Evolutionary conservation across 768 basidiomycete species (phyloP), one percentile per base, ranked within the genome.

Genomic region (Aureoboletus auriporus): DNA sequence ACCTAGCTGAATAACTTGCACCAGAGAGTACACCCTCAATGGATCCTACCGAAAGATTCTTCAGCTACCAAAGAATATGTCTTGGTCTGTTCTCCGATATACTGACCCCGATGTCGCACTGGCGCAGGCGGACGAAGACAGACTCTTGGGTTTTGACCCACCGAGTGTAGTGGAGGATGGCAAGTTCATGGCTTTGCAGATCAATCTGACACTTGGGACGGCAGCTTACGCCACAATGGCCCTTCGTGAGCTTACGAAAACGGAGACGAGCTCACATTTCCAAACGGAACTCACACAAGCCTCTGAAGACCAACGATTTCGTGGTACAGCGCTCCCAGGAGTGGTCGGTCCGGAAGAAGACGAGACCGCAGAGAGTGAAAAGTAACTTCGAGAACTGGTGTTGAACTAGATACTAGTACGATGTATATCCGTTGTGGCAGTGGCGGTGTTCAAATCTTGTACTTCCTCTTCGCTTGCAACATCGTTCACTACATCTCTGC

Each of bases 171-270:
- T 72, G 4, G 79, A 83, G 45, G 77, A 86, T 40, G 94, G 94
- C 23, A 85, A 81, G 59, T 95, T 95, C 65, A 73, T 83, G 66
- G 94, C 95, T 5, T 70, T 99, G 31, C 93, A 94, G 61, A 81
- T 99, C 52, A 71, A 83, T 34, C 69, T 97, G 46, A 81, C 77
- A n/a, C 78, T 99, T 13, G 92, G 89, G 12, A 91, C 92, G 7
- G 89, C 92, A 0, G 86, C 92, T 5, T 99, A 97, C 68, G 96
- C 96, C 2, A 99, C 96, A 2, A 99, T 99, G 96, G 95, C 94
- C 4, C 67, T 99, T 56, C 82, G 93, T 36, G 93, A 96, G 69
- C 82, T 96, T 38, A 93, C 93, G 12, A 98, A 95, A 71, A 90
- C 87, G 30, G 93, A 97, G 61, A 97, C 94, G 16, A 93, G 91